Conservation (phyloP, 1,139 yeast species). For the Suhomyces bolitotheri region DNA sequence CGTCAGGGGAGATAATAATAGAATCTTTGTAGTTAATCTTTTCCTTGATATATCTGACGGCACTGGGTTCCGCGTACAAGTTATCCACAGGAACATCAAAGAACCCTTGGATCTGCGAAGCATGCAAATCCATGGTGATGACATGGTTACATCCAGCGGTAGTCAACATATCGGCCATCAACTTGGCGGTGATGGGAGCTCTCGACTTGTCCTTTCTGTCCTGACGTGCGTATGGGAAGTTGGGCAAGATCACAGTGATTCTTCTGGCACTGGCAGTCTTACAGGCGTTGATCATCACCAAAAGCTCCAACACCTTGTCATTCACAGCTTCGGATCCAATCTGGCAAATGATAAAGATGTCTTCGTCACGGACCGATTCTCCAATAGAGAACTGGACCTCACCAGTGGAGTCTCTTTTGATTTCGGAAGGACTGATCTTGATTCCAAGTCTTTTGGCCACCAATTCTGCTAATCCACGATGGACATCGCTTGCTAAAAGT, state of each 20-base stretch:
- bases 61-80: constrained; percentile 93
- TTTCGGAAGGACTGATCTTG: constrained; percentile 57
- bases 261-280: constrained; percentile 93
- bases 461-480: constrained; percentile 78
- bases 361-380: constrained; percentile 96
- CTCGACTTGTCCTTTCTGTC: constrained; percentile 95
- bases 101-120: constrained; percentile 96
- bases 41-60: constrained; percentile 82
- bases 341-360: constrained; percentile 79
- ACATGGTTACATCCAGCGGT: constrained; percentile 98
- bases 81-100: constrained; percentile 96
- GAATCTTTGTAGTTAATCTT: constrained; percentile 61
- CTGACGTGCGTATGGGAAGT: constrained; percentile 96
- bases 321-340: constrained; percentile 92
- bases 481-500: constrained; percentile 86
- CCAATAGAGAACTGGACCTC: constrained; percentile 58
- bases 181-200: constrained; percentile 96
- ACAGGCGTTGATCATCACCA: constrained; percentile 94
- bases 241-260: constrained; percentile 92
- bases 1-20: constrained; percentile 93
- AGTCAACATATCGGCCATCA: constrained; percentile 91
- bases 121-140: constrained; percentile 96
- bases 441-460: constrained; percentile 68
- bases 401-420: constrained; percentile 69
- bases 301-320: constrained; percentile 81